These are phyloP conservation scores for Asterella californica DNA, from an alignment of 225 moss, liverwort and hornwort species.

Conservation along the genomic window DNA sequence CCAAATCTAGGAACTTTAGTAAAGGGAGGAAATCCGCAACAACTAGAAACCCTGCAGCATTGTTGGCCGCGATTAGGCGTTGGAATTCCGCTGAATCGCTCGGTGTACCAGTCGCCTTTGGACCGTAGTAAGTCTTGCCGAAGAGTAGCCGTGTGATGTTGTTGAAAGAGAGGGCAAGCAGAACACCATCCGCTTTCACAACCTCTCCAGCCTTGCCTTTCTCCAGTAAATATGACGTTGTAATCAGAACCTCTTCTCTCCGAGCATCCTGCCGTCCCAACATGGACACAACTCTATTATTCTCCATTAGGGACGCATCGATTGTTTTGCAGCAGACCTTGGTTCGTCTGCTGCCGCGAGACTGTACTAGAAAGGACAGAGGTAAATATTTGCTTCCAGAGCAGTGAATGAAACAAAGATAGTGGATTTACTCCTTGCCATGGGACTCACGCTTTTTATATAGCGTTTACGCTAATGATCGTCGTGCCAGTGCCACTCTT, in stretches of 20 bases:
- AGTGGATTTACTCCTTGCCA: too few species aligned
- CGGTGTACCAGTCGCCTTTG: constrained; percentile 2
- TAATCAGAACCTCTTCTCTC: constrained; percentile 4
- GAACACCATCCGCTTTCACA: background rate
- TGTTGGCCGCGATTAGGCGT: background rate
- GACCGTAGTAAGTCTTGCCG: constrained; percentile 18
- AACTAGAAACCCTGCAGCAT: constrained; percentile 29
- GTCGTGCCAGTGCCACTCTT: too few species aligned
- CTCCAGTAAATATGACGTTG: background rate
- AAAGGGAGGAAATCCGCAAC: constrained; percentile 60
- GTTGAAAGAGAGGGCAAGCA: constrained; percentile 4
- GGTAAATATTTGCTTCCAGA: too few species aligned
- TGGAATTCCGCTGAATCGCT: background rate
- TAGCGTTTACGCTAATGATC: too few species aligned
- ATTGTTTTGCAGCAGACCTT: background rate
- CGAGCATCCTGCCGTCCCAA: constrained; percentile 4
- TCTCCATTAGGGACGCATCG: background rate
- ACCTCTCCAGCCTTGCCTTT: constrained; percentile 8
- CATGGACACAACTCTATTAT: background rate
- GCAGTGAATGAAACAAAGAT: too few species aligned
- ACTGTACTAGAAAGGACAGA: background rate
- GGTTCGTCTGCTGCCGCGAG: background rate
- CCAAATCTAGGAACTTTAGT: constrained; percentile 48
- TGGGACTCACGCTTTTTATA: too few species aligned
- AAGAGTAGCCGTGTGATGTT: constrained; percentile 22